Evolutionary conservation across 495 filamentous ascomycete species (phyloP), one percentile per base, ranked within the genome.

Genomic region (Physcia stellaris): DNA sequence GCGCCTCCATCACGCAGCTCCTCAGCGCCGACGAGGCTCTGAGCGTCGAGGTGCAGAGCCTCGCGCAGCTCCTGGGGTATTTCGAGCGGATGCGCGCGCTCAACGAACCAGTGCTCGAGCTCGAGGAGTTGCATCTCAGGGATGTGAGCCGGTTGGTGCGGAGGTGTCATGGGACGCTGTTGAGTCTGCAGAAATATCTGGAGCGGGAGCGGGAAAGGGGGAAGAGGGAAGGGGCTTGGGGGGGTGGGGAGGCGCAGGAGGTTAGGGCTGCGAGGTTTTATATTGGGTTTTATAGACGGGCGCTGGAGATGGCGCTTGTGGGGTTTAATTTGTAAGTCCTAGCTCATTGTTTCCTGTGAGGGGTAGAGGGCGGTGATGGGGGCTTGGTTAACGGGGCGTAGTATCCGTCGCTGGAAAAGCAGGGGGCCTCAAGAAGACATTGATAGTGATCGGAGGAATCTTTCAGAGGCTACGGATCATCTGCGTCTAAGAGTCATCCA

Each of bases 371-470:
- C 11, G 11, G 11, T 2, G 0, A 5, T 7, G 7, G 19, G 21
- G 6, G 6, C 18, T 23, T 31, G 11, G 31, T 36, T 15, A n/a
- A 35, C 6, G 13, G 2, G 4, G 2, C 4, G 10, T 18, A 50
- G 44, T 20, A 41, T 44, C 20, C 19, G 47, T 36, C 48, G 39
- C 6, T 47, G 48, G 40, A 50, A 43, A 22, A 32, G 29, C 13
- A 40, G 44, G 5, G 13, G 22, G 9, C 31, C 36, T 13, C 36
- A 44, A 15, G 43, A 47, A 11, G 37, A 33, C 17, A 35, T 41
- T 12, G 30, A 40, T 10, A 24, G 24, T 20, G 30, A 35, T 4
- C 36, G 45, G 2, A 37, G 33, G 15, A 24, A 31, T 15, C n/a
- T 47, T 2, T 41, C 33, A 2, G 19, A 37, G 19, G 24, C 44